Base-by-base conservation (phyloP, 768 basidiomycete species). In the Pholiota microspora region DNA sequence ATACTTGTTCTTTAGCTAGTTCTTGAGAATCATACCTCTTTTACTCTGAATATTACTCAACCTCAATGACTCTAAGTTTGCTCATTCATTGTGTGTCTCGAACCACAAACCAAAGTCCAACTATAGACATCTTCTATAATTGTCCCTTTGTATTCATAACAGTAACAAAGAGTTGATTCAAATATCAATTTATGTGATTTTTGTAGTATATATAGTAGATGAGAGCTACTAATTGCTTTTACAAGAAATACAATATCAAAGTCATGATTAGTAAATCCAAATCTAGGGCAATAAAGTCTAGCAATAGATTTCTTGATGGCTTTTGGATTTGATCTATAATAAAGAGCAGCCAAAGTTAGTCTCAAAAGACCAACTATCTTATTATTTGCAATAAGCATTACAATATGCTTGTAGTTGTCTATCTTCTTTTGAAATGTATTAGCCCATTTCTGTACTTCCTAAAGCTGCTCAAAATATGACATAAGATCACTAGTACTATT, bases 181-280 rank as follows among this genome's bases (percentile, higher is more conserved):
- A 18, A 44, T 18, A 12, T 18, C 2, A 44, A 18, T 7, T 18
- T 18, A 44, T 44, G 42, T 10, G 42, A 44, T 21, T 44, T 18
- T 2, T 44, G 16, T 7, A 44, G 49, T 1, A 59, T 58, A 60
- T 65, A 69, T 1, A 71, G 15, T 6, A 44, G 42, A 21, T 16
- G 16, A 3, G 42, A 18, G 2, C 42, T 18, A 18, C 42, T 65
- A 45, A 64, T 21, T n/a, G 65, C 54, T 36, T 68, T 67, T 1
- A 58, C 47, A 2, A 71, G 57, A 46, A 68, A 67, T 42, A 66
- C 65, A 21, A 67, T 53, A 54, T 69, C 70, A 45, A 63, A 42
- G 32, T 69, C 66, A 1, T 53, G n/a, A 7, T 55, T 24, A 13
- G 56, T 58, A 54, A 57, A 66, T 0, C 48, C 53, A 35, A 51